Conservation (phyloP, 805 yeast species). For the Kurtzmaniella fragi region DNA sequence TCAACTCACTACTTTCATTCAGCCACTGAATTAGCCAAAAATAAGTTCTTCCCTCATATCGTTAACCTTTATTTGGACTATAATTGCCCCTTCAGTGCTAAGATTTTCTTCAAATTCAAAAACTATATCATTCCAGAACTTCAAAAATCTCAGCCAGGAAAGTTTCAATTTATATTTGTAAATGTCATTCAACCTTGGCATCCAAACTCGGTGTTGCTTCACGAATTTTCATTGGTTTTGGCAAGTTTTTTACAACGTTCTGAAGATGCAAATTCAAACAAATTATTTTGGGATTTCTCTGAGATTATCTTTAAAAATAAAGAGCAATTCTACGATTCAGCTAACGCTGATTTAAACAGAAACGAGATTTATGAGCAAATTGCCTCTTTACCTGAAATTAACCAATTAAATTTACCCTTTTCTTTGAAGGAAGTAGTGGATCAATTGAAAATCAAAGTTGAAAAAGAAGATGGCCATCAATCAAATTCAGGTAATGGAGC, state of each 20-base stretch:
- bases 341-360: slow-evolving; percentile 49
- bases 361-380: slow-evolving; percentile 51
- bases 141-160: slow-evolving; percentile 39
- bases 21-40: slow-evolving; percentile 11
- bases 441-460: slow-evolving; percentile 32
- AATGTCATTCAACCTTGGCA: slow-evolving; percentile 93
- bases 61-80: slow-evolving; percentile 70
- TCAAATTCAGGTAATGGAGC: slow-evolving; percentile 56
- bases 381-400: slow-evolving; percentile 39
- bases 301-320: slow-evolving; percentile 52
- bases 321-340: slow-evolving; percentile 56
- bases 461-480: slow-evolving; percentile 22
- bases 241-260: slow-evolving; percentile 52
- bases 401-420: slow-evolving; percentile 24
- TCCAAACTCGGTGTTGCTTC: slow-evolving; percentile 59
- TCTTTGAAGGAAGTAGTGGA: slow-evolving; percentile 24
- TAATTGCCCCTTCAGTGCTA: slow-evolving; percentile 72
- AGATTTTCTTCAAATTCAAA: slow-evolving; percentile 53
- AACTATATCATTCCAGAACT: slow-evolving; percentile 50
- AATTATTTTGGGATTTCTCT: slow-evolving; percentile 44
- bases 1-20: slow-evolving; percentile 28
- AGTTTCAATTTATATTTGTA: slow-evolving; percentile 57
- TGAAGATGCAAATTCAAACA: slow-evolving; percentile 15
- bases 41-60: slow-evolving; percentile 28
- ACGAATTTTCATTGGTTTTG: slow-evolving; percentile 69